phyloP scores from a whole-genome alignment of 345 rosid genomes.

The Rhodamnia rubescens region DNA sequence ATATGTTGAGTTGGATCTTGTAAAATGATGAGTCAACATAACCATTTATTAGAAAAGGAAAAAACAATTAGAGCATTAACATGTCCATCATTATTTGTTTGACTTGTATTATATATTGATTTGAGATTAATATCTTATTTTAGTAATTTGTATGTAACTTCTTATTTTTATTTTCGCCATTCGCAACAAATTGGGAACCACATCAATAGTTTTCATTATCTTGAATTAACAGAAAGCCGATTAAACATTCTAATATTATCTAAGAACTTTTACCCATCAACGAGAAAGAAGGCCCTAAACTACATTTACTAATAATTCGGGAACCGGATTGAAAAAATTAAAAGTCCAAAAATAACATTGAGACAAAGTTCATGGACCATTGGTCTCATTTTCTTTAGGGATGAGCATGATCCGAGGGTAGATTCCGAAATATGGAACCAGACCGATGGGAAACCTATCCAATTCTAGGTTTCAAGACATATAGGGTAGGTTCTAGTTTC shows the following conservation, averaged over 20 bases:
- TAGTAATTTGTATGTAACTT: not conserved
- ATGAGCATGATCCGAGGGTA: too few relatives aligned
- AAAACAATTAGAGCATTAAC: not conserved
- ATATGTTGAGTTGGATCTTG: not conserved
- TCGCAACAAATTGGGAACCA: not conserved
- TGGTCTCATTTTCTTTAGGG: too few relatives aligned
- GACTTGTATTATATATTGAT: not conserved
- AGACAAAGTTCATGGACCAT: not conserved
- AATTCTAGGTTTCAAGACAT: too few relatives aligned
- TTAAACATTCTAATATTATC: not conserved
- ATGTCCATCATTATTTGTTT: not conserved
- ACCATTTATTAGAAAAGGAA: not conserved
- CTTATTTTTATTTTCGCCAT: not conserved
- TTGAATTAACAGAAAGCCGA: not conserved
- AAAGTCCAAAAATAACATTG: accelerated
- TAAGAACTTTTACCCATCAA: too few relatives aligned
- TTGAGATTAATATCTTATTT: not conserved
- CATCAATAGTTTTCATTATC: not conserved
- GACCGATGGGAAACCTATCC: too few relatives aligned
- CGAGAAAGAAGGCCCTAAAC: too few relatives aligned
- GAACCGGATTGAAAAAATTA: accelerated
- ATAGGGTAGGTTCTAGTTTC: too few relatives aligned
- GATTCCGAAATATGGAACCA: too few relatives aligned
- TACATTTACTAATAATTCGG: not conserved
- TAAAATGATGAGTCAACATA: not conserved